Percentiles rank a stretch among this genome's conserved stretches.
Evolutionary conservation across 768 basidiomycete genomes (phyloP).

Genomic region (Clitopilus hobsonii): DNA sequence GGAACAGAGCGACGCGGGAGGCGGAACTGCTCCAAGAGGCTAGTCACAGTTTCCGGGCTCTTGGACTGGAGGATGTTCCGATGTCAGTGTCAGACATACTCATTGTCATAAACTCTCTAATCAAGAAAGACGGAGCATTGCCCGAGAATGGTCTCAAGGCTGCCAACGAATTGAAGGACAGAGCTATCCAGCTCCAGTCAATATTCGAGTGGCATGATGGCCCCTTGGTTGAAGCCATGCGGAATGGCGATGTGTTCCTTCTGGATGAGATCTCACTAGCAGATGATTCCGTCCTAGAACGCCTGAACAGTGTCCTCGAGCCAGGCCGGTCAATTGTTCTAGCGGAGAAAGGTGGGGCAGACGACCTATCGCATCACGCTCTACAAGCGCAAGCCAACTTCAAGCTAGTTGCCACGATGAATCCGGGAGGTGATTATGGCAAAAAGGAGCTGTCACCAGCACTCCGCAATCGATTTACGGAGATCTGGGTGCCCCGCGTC

Average conservation of each 20-base stretch:
- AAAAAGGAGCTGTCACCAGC: constrained; percentile 99
- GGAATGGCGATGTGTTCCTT: constrained; percentile 75
- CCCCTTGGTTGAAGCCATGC: constrained; percentile 93
- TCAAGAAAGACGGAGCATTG: constrained; percentile 22
- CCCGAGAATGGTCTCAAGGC: constrained; percentile 22
- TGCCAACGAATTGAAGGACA: constrained; percentile 38
- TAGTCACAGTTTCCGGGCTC: constrained; percentile 30
- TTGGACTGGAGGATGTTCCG: constrained; percentile 28
- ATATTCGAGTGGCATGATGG: constrained; percentile 98
- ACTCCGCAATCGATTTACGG: constrained; percentile 94
- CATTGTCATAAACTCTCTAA: constrained; percentile 21
- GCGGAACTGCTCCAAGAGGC: constrained; percentile 45
- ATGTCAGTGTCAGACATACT: constrained; percentile 21
- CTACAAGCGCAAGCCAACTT: constrained; percentile 67
- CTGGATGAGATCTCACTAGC: constrained; percentile 97
- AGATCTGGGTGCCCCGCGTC: constrained; percentile 95
- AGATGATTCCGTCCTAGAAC: constrained; percentile 96
- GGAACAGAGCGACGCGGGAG: constrained; percentile 61
- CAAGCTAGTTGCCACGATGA: constrained; percentile 97
- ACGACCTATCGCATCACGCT: constrained; percentile 58
- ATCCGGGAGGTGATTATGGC: constrained; percentile 97
- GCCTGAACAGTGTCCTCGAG: constrained; percentile 96
- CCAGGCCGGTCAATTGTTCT: constrained; percentile 83
- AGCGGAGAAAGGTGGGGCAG: constrained; percentile 81
- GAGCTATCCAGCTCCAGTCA: constrained; percentile 51